phyloP scores from a whole-genome alignment of 1,284 basidiomycete species.

The Sanghuangporus baumii region DNA sequence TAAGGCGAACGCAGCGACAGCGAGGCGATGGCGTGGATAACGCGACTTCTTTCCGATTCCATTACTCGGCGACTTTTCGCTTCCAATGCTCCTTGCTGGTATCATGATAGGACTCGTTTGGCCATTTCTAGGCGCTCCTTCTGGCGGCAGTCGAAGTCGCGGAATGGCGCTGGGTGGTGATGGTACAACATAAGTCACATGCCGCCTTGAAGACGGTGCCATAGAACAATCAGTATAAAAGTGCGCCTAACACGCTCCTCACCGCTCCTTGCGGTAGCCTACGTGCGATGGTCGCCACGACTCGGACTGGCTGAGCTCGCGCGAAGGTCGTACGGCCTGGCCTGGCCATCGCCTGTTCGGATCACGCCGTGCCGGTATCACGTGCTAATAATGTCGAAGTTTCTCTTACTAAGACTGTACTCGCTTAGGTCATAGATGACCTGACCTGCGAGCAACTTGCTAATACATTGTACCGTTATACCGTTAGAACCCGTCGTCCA shows the following conservation, averaged over 20 bases:
- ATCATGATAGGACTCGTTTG: conserved; percentile 62
- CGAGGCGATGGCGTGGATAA: conserved; percentile 82
- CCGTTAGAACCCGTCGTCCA: too few relatives aligned
- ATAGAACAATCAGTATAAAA: neutral
- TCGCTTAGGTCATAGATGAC: too few relatives aligned
- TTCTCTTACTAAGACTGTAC: too few relatives aligned
- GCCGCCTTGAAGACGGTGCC: conserved; percentile 19
- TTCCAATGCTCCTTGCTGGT: conserved; percentile 23
- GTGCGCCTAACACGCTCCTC: neutral
- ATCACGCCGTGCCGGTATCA: neutral
- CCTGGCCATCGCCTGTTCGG: neutral
- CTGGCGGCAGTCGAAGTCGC: conserved; percentile 65
- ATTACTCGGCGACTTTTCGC: conserved; percentile 22
- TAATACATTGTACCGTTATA: too few relatives aligned
- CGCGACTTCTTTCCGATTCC: conserved; percentile 20
- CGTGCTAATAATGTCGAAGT: neutral
- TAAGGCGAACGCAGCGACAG: conserved; percentile 79
- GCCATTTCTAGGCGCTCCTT: conserved; percentile 55
- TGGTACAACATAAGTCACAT: conserved; percentile 84
- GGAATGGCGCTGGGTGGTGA: conserved; percentile 50
- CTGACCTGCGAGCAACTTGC: too few relatives aligned
- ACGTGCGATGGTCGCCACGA: neutral
- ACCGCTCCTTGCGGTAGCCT: neutral
- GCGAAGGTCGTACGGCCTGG: too few relatives aligned
- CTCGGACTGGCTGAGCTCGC: neutral